Evolutionary conservation across 257 asterid species (phyloP), one percentile per base, ranked within the genome.

Genomic region (Nyctanthes arbortristis): DNA sequence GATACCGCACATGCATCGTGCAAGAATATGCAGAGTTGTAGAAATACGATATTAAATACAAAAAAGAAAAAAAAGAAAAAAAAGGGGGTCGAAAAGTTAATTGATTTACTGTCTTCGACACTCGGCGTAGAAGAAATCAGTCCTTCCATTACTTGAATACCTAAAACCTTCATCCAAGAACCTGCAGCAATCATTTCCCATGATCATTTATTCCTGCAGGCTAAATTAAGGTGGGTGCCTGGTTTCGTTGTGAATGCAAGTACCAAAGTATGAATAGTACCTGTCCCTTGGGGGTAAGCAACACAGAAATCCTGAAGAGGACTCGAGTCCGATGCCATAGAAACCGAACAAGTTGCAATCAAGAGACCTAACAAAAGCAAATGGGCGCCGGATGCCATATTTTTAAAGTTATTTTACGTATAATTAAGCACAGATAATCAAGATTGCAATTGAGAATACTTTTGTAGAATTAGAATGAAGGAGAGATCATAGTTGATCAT

Each of bases 271-370:
- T 30, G 10, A 14, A n/a, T 30, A 0, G 20, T 77, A 81, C 89
- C 81, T 18, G 76, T 75, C 75, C 71, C 71, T 0, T 57, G 6
- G 2, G 69, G 56, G 30, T 76, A 75, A 5, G 89, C 84, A 24
- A 78, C 86, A 43, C 89, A 84, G 29, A 81, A 78, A 71, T 84
- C 89, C 36, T 84, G 89, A 40, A 84, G 79, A n/a, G 89, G 86
- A 63, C 84, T 78, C 0, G 76, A 59, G 45, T 80, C 84, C 22
- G 84, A 80, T 36, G 89, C 81, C 8, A 47, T 24, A 18, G 81
- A 61, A 29, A 58, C 34, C 1, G 71, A 61, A 40, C 66, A 49
- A 63, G 36, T 33, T 43, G 77, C 75, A 27, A 77, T 12, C 7
- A 69, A 31, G 24, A 69, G 14, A 4, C 66, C 43, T 2, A 69